Percentiles rank a stretch among this genome's conserved stretches.
Conservation (phyloP, 1,139 yeast genomes). For the Lodderomyces beijingensis region DNA sequence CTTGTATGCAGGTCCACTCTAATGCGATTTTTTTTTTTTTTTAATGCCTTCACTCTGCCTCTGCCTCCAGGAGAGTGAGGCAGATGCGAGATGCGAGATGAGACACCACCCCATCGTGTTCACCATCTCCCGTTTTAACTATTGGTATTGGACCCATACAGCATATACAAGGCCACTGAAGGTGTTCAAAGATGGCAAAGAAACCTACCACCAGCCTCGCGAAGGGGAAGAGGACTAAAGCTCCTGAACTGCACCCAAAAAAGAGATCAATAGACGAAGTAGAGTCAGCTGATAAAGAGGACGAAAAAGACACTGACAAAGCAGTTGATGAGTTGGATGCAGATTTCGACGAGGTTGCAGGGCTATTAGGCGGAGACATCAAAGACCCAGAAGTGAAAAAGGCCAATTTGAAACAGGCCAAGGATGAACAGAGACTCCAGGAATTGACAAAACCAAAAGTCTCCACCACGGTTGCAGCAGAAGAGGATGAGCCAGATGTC, state of each 20-base stretch:
- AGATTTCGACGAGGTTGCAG: constrained; percentile 55
- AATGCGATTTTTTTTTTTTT: no score
- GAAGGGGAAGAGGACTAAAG: background rate
- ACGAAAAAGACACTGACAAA: constrained; percentile 36
- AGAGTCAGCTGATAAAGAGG: constrained; percentile 15
- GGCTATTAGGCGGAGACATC: constrained; percentile 42
- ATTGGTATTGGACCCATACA: no score
- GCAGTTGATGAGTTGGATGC: constrained; percentile 47
- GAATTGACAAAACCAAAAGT: constrained; percentile 18
- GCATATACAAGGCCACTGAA: no score
- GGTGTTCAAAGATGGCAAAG: constrained; percentile 1
- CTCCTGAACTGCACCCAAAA: constrained; percentile 1
- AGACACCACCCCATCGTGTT: no score
- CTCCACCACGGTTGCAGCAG: constrained; percentile 22
- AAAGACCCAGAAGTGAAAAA: constrained; percentile 36
- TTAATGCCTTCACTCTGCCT: no score
- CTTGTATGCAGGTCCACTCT: no score
- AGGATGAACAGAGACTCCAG: constrained; percentile 16
- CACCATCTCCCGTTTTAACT: no score
- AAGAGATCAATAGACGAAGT: constrained; percentile 10
- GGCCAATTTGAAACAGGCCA: constrained; percentile 13
- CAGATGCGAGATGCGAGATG: no score
- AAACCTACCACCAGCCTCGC: background rate
- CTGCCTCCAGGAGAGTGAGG: no score
- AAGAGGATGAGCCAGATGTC: constrained; percentile 15